Evolutionary conservation across 2,329 filamentous ascomycete genomes (phyloP), one percentile per base, ranked within the genome.

Genomic region (Exophiala lecanii-corni): DNA sequence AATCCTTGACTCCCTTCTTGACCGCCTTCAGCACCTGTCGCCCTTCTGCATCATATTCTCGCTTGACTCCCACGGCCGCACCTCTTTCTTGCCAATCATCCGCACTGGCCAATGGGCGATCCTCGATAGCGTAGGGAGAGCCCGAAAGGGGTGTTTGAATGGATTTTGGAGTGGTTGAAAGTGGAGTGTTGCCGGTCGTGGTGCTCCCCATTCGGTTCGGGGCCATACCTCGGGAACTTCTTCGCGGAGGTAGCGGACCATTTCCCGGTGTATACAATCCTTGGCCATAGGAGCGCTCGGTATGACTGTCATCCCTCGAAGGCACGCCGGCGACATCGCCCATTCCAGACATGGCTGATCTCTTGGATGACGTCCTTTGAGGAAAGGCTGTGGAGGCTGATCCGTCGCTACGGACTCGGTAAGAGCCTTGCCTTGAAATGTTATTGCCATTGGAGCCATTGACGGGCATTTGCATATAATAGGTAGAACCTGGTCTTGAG

Each of bases 1-100:
- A 98, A 68, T 98, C 92, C 54, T 92, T 86, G 33, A 98, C 92
- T 2, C 92, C 92, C 63, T 98, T 98, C 66, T 97, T 97, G 41
- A 97, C 83, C 46, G 86, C 82, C 49, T 87, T 82, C 50, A 88
- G 76, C 6, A 94, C 75, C 2, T 86, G 81, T 54, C 87, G 85
- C 15, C 92, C 92, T 54, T 82, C 86, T 20, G 85, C 79, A 64
- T 97, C 92, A 18, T 89, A 75, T 60, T 96, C 89, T 61, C 87
- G 82, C 45, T 85, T 79, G 39, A 89, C 76, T 13, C 82, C 82
- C 19, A 94, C 81, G 1, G 91, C 89, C n/a, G 92, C 91, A 32
- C 92, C 92, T 48, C 84, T 82, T 31, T 98, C 91, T 66, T 94
- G 87, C 92, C 92, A 97, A 51, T 97, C 91, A 57, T 96, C 91